phyloP scores from a whole-genome alignment of 352 stramenopile genomes.

The Stramenopiles sp. region DNA sequence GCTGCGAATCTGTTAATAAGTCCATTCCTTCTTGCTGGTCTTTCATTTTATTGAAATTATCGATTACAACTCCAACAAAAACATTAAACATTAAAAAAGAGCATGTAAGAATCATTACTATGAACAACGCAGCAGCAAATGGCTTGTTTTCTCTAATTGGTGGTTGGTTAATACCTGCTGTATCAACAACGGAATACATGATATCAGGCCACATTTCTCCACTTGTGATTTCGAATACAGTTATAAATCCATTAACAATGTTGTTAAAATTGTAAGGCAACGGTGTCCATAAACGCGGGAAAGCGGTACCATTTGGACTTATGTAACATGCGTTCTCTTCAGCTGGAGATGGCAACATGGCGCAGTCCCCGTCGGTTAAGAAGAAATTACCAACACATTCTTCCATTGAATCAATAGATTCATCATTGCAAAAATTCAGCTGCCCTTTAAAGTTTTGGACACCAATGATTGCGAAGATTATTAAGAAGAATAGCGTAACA shows the following conservation, averaged over 20 bases:
- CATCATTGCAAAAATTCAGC: slow-evolving; percentile 10
- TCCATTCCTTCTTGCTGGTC: slow-evolving; percentile 10
- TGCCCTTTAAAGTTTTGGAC: slow-evolving; percentile 16
- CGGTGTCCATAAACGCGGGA: background rate
- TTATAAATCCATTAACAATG: background rate
- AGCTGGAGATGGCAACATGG: background rate
- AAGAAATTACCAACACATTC: background rate
- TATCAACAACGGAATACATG: slow-evolving; percentile 3
- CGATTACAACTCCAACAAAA: slow-evolving; percentile 8
- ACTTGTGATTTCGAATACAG: slow-evolving; percentile 2
- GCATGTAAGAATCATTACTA: background rate
- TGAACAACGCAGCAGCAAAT: background rate
- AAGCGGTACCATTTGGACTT: background rate
- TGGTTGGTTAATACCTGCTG: background rate
- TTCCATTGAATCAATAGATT: background rate
- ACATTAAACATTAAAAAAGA: slow-evolving; percentile 8
- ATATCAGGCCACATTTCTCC: slow-evolving; percentile 1
- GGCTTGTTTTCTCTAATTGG: background rate
- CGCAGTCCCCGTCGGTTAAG: background rate
- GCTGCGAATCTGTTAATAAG: background rate
- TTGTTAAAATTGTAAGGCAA: slow-evolving; percentile 11
- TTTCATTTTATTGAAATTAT: slow-evolving; percentile 12
- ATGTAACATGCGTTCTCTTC: background rate
- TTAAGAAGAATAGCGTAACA: slow-evolving; percentile 13
- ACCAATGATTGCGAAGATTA: slow-evolving; percentile 18